Percentiles rank a stretch among this genome's conserved stretches.
These are phyloP conservation scores for Acanthamoeba healyi DNA, from an alignment of 208 protist species.

Conservation along the genomic window DNA sequence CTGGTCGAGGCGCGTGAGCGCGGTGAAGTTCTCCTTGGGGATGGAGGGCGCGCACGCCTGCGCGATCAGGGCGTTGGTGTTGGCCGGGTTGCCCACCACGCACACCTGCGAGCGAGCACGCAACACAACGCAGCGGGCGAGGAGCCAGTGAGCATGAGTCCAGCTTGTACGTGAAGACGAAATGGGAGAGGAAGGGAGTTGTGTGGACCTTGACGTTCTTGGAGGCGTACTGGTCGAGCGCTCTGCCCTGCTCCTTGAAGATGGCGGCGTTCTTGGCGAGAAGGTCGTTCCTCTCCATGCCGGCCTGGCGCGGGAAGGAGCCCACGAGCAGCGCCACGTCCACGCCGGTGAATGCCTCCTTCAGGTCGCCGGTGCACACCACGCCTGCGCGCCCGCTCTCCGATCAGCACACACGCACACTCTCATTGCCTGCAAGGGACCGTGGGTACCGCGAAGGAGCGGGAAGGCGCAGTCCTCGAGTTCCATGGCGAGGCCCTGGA, in stretches of 20 bases:
- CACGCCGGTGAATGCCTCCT: slow-evolving; percentile 87
- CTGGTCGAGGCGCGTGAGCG: slow-evolving; percentile 98
- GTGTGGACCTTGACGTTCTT: slow-evolving; percentile 91
- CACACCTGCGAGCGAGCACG: slow-evolving; percentile 86
- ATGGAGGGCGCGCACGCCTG: slow-evolving; percentile 89
- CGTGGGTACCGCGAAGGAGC: slow-evolving; percentile 75
- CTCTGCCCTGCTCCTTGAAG: slow-evolving; percentile 95
- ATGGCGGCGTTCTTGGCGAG: slow-evolving; percentile 96
- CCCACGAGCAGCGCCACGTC: slow-evolving; percentile 91
- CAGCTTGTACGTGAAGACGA: no score
- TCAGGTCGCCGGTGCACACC: slow-evolving; percentile 82
- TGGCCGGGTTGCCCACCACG: slow-evolving; percentile 98
- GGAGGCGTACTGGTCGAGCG: slow-evolving; percentile 92
- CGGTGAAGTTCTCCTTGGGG: slow-evolving; percentile 94
- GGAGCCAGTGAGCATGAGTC: no score
- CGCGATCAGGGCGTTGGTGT: slow-evolving; percentile 97
- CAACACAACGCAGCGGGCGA: not conserved
- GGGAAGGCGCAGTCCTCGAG: slow-evolving; percentile 89
- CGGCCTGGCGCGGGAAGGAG: slow-evolving; percentile 92
- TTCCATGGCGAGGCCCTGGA: slow-evolving; percentile 91
- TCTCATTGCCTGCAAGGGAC: not conserved
- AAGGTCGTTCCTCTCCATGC: slow-evolving; percentile 98
- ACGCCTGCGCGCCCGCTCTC: slow-evolving; percentile 65
- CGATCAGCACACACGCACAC: not conserved
- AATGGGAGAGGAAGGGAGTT: not conserved